Evolutionary conservation across 2,329 filamentous ascomycete species (phyloP).

Genomic region (Trichoderma endophyticum): DNA sequence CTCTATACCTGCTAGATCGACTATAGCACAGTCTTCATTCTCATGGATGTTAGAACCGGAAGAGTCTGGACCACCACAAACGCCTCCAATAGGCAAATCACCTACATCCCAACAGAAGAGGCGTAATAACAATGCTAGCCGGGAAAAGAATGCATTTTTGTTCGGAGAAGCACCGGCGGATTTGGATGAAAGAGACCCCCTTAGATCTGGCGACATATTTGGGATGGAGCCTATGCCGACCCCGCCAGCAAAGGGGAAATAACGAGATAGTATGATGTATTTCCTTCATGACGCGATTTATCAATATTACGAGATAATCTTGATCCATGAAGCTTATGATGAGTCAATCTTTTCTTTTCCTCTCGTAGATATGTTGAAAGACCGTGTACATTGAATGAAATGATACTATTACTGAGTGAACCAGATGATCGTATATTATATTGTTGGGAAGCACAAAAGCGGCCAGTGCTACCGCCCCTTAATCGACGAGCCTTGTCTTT

Average conservation of each 20-base stretch:
- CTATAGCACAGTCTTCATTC: slow-evolving; percentile 70
- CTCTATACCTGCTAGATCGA: slow-evolving; percentile 60
- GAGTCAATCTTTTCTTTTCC: not conserved
- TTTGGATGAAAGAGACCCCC: slow-evolving; percentile 33
- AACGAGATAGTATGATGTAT: not conserved
- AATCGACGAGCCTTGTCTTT: not conserved
- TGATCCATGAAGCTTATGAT: not conserved
- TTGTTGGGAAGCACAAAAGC: not conserved
- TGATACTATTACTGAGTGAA: not conserved
- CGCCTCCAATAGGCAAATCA: slow-evolving; percentile 29
- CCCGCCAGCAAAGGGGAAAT: slow-evolving; percentile 26
- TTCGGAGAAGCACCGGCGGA: slow-evolving; percentile 52
- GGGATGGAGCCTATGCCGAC: slow-evolving; percentile 49
- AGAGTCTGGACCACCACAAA: slow-evolving; percentile 30
- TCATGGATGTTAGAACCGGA: slow-evolving; percentile 73
- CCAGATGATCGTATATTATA: not conserved
- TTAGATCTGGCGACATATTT: slow-evolving; percentile 51
- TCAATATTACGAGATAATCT: not conserved
- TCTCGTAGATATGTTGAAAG: not conserved
- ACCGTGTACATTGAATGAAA: not conserved
- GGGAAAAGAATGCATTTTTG: slow-evolving; percentile 57
- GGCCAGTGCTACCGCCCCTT: not conserved
- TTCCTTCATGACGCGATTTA: not conserved
- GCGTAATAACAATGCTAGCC: slow-evolving; percentile 42
- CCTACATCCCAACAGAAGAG: slow-evolving; percentile 39